Base-by-base conservation (phyloP, 129 eudicot genomes). In the Flaveria brownii region DNA sequence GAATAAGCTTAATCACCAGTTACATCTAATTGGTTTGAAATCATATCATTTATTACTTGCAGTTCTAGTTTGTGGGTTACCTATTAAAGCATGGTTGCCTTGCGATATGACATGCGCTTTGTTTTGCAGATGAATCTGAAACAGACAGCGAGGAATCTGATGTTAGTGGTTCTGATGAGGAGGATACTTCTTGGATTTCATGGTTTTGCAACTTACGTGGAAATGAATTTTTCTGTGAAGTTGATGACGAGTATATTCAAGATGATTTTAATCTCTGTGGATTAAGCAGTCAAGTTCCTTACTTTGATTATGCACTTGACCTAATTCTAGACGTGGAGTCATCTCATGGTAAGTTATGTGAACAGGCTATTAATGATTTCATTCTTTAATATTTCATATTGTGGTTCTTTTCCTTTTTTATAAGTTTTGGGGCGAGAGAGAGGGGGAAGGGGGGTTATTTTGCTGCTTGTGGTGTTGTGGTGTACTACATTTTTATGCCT, bases 181-280 rank as follows among this genome's bases (percentile, higher is more conserved):
- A 91, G 33, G 97, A 91, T 39, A 88, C 97, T 22, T 88, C 93
- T 54, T 91, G 97, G 97, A 88, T 91, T 70, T 88, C 97, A 74
- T 91, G 97, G 97, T 91, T 91, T 72, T 91, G 97, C 84, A 91
- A 91, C 81, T 79, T 91, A 82, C 81, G 97, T 64, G 97, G 97
- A 77, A 91, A 91, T 78, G 96, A 90, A 75, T 90, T 90, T 73
- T 90, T 90, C 70, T 90, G 96, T 66, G 96, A 90, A 80, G 96
- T 90, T 78, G 96, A 90, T 55, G 96, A 90, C 62, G 96, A 90
- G 54, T 90, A 90, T 85, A 88, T 90, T 41, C 96, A 90, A 83
- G 96, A 90, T 75, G 96, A 90, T 82, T 90, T 90, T 28, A 90
- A 90, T 71, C 86, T 91, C 0, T 91, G 97, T 68, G 97, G 97